Evolutionary conservation across 2,329 filamentous ascomycete species (phyloP).

Genomic region (Pyrenophora graminea): DNA sequence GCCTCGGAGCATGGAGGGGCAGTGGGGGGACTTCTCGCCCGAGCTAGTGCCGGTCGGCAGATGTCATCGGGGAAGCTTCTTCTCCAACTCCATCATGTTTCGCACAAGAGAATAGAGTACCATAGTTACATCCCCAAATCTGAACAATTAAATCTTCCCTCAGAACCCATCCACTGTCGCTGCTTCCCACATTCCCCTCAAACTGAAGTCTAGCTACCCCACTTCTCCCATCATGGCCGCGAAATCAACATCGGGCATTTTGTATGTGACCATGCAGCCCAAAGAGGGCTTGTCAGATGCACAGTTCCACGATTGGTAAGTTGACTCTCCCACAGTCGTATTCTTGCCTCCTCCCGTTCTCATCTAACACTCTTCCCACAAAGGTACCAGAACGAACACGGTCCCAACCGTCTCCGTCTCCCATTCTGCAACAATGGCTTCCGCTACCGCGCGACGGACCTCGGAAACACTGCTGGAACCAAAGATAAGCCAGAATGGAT

Average conservation of each 20-base stretch:
- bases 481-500: slow-evolving; percentile 68
- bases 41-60: slow-evolving; percentile 31
- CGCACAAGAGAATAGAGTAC: slow-evolving; percentile 1
- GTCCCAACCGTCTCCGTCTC: slow-evolving; percentile 76
- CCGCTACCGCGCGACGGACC: slow-evolving; percentile 73
- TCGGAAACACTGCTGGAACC: slow-evolving; percentile 34
- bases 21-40: slow-evolving; percentile 7
- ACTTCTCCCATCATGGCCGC: slow-evolving; percentile 45
- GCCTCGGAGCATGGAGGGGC: slow-evolving; percentile 33
- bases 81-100: slow-evolving; percentile 12
- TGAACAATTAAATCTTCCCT: background rate
- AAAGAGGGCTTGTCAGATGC: slow-evolving; percentile 64
- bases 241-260: slow-evolving; percentile 63
- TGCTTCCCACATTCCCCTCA: background rate
- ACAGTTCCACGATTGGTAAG: slow-evolving; percentile 72
- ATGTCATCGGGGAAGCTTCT: slow-evolving; percentile 38
- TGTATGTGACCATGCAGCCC: slow-evolving; percentile 88
- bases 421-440: slow-evolving; percentile 77
- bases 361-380: slow-evolving; percentile 39
- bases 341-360: slow-evolving; percentile 20
- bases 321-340: slow-evolving; percentile 29
- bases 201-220: slow-evolving; percentile 3
- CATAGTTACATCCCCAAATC: slow-evolving; percentile 4
- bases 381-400: slow-evolving; percentile 86
- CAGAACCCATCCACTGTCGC: background rate